Percentiles rank a stretch among this genome's conserved stretches.
These are phyloP conservation scores for Chytriomyces sp. DNA, from an alignment of 192 early-diverging fungal species.

Conservation along the genomic window DNA sequence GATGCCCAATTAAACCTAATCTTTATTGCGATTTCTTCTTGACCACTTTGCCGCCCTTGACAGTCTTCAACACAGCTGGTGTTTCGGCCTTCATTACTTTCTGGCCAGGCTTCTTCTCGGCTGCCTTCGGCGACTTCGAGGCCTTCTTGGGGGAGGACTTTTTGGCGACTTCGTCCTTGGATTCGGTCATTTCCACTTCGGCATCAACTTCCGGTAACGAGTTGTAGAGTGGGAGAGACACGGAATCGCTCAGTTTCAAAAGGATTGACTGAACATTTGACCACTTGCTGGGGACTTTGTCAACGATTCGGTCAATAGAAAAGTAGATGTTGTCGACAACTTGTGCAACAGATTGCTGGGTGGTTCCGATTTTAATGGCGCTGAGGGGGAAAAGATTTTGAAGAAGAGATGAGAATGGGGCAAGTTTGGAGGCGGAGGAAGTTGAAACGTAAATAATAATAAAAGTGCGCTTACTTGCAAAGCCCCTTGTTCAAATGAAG, in stretches of 20 bases:
- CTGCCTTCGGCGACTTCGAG: neutral
- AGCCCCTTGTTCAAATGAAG: constrained; percentile 59
- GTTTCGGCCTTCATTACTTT: neutral
- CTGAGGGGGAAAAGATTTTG: constrained; percentile 46
- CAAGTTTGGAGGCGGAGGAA: neutral
- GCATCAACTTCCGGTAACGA: constrained; percentile 32
- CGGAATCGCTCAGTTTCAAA: constrained; percentile 81
- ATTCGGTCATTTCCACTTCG: neutral
- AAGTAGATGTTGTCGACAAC: constrained; percentile 79
- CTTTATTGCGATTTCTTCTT: neutral
- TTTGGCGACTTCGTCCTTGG: neutral
- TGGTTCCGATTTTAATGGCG: constrained; percentile 76
- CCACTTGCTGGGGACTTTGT: constrained; percentile 77
- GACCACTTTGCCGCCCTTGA: neutral
- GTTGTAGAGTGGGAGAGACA: constrained; percentile 78
- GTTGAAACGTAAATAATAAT: constrained; percentile 12
- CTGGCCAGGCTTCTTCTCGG: neutral
- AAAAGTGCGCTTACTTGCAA: constrained; percentile 62
- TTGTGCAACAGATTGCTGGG: constrained; percentile 59
- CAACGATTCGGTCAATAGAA: constrained; percentile 64
- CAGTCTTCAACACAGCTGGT: neutral
- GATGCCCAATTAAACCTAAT: no score
- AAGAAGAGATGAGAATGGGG: neutral
- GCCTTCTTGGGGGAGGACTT: neutral
- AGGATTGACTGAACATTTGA: constrained; percentile 81